phyloP scores from a whole-genome alignment of 2,329 filamentous ascomycete genomes.

The Albophoma yamanashiensis region DNA sequence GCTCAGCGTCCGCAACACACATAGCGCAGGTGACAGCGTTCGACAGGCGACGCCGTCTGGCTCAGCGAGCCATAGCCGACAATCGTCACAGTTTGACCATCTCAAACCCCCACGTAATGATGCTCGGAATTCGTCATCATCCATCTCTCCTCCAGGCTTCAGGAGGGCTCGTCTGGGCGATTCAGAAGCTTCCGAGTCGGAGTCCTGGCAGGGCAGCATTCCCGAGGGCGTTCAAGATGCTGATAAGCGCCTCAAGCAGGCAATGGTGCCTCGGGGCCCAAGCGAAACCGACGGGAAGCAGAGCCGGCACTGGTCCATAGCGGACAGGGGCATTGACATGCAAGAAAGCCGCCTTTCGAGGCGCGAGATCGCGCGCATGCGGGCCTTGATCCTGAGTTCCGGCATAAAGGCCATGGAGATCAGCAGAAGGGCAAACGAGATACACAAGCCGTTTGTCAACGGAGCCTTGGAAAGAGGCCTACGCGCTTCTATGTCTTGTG shows the following conservation, averaged over 20 bases:
- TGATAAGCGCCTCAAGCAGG: constrained; percentile 25
- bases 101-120: constrained; percentile 40
- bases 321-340: constrained; percentile 26
- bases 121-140: constrained; percentile 29
- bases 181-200: constrained; percentile 27
- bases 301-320: constrained; percentile 40
- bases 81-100: constrained; percentile 34
- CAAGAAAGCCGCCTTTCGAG: constrained; percentile 37
- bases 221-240: constrained; percentile 18
- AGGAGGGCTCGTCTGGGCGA: constrained; percentile 11
- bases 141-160: constrained; percentile 18
- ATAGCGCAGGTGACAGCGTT: constrained; percentile 6
- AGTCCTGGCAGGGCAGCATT: constrained; percentile 20
- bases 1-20: constrained; percentile 12
- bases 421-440: constrained; percentile 48
- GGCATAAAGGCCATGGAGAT: constrained; percentile 89
- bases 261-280: constrained; percentile 15
- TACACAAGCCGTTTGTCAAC: constrained; percentile 22
- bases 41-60: constrained; percentile 6
- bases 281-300: constrained; percentile 13
- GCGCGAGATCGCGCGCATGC: constrained; percentile 71
- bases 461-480: constrained; percentile 11
- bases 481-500: constrained; percentile 9
- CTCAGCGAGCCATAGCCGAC: constrained; percentile 16
- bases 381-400: constrained; percentile 66